These are phyloP conservation scores for Takashimella tepidaria DNA, from an alignment of 1,284 basidiomycete species.

Conservation along the genomic window DNA sequence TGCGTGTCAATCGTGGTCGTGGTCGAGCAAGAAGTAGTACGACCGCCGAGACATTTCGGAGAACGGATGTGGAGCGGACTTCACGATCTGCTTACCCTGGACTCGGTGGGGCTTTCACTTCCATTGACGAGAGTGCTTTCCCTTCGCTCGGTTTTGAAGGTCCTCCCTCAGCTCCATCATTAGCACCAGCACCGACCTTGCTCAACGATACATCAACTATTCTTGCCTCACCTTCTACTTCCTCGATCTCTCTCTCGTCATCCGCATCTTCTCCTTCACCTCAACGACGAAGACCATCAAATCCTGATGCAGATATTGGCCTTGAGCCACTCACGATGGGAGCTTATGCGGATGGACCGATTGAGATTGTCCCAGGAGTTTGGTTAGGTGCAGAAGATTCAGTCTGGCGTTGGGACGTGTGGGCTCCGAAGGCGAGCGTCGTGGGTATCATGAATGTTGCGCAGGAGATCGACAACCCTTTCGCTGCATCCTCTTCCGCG, in stretches of 20 bases:
- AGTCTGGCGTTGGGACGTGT: constrained; percentile 52
- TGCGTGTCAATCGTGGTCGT: constrained; percentile 13
- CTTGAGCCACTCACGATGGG: constrained; percentile 8
- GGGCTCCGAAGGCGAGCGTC: constrained; percentile 10
- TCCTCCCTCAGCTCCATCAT: neutral
- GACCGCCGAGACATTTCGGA: constrained; percentile 8
- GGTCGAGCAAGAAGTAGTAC: constrained; percentile 31
- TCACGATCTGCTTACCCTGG: constrained; percentile 18
- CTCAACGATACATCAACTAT: constrained; percentile 6
- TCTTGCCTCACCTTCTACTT: constrained; percentile 9
- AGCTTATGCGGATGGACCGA: constrained; percentile 79
- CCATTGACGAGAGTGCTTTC: constrained; percentile 22
- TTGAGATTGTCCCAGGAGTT: constrained; percentile 81
- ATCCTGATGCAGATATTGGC: neutral
- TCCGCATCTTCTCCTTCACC: neutral
- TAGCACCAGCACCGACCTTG: neutral
- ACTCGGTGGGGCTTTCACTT: constrained; percentile 9
- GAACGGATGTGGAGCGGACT: constrained; percentile 12
- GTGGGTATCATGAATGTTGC: constrained; percentile 77
- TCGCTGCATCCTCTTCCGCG: constrained; percentile 32
- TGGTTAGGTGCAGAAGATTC: constrained; percentile 95
- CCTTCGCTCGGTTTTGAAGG: neutral
- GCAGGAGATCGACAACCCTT: constrained; percentile 80
- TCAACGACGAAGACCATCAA: neutral
- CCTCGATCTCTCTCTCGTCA: constrained; percentile 9